Evolutionary conservation across 306 rosid genomes (phyloP), one percentile per base, ranked within the genome.

Genomic region (Cicer chorassanicum): DNA sequence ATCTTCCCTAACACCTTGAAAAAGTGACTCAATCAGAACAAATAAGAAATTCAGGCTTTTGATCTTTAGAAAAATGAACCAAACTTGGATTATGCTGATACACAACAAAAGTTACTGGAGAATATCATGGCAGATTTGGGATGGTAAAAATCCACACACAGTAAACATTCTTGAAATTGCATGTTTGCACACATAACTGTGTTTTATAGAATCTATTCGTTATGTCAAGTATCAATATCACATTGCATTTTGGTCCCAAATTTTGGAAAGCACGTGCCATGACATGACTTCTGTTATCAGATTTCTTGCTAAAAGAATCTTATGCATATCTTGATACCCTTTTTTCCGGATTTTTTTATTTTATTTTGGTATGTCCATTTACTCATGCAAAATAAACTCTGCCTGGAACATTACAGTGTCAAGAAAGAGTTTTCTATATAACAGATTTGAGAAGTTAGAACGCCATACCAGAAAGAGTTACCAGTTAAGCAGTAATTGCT

Each of bases 401-500:
- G 38, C 48, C 24, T 56, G 15, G 10, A 72, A 34, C 34, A 70
- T 67, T 57, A 36, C 44, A 19, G 50, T 9, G 55, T 34, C 48
- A 60, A 61, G 53, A 24, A 72, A 74, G n/a, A 11, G 48, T 24
- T 15, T 16, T 14, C 49, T 42, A 61, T 21, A 46, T 63, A 55
- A 54, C 15, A 70, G 29, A 70, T 40, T 19, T 54, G 44, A 45
- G 82, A 77, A 77, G 36, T 46, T 19, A 51, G 80, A 75, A 79
- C 15, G 48, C n/a, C 68, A 82, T 60, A 18, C 6, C 36, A 64
- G 63, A 54, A 73, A 16, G 48, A 65, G 73, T 67, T 69, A 64
- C 44, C 36, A 61, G 69, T 51, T n/a, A 62, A 56, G 66, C 19
- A 65, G 21, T 41, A 76, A 67, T 5, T 65, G 70, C 7, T 39